Evolutionary conservation across 202 grass and related monocot species (phyloP).

Genomic region (Schoenoplectus triqueter): DNA sequence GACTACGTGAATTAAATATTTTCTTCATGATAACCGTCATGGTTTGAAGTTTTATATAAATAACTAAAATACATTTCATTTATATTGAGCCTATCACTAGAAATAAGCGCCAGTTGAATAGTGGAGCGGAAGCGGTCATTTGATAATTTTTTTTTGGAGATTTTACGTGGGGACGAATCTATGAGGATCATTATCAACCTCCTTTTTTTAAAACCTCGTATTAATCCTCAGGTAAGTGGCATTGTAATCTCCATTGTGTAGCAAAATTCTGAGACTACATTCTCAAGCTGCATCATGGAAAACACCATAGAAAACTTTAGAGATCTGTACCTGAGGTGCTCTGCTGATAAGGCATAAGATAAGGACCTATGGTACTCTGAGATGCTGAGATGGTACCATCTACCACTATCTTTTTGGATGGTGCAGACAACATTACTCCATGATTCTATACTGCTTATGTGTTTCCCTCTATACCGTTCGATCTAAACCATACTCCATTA

Average conservation of each 20-base stretch:
- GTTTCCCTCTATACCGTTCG: neutral
- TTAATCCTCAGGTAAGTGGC: neutral
- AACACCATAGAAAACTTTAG: conserved; percentile 11
- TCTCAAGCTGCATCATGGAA: neutral
- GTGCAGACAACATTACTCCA: neutral
- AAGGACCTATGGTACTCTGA: too few relatives aligned
- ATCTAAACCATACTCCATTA: neutral
- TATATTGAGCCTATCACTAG: too few relatives aligned
- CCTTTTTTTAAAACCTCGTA: neutral
- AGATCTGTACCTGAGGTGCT: neutral
- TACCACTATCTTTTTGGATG: conserved; percentile 31
- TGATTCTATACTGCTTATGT: conserved; percentile 21
- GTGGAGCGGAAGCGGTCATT: neutral
- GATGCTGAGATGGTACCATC: neutral
- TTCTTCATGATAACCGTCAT: too few relatives aligned
- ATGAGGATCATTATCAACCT: neutral
- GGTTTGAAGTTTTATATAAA: too few relatives aligned
- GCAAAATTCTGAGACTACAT: too few relatives aligned
- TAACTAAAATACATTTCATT: too few relatives aligned
- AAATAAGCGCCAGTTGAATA: too few relatives aligned
- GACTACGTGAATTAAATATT: too few relatives aligned
- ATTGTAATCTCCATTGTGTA: neutral
- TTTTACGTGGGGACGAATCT: too few relatives aligned
- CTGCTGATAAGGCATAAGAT: neutral
- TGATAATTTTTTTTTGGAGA: neutral